Conservation (phyloP, 371 early-diverging fungal species). For the Apophysomyces variabilis region DNA sequence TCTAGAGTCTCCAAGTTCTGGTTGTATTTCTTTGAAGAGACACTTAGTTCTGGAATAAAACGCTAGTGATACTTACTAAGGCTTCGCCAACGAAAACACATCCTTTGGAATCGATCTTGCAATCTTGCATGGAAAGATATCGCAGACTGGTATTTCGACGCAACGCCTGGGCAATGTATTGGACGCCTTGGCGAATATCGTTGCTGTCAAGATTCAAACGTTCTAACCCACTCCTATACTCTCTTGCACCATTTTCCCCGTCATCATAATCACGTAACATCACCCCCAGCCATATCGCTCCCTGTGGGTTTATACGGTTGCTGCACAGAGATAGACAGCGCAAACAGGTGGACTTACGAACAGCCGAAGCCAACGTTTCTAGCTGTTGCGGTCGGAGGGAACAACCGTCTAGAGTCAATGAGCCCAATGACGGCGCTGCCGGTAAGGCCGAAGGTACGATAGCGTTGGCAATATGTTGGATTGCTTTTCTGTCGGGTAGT, state of each 20-base stretch:
- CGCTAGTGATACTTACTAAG: slow-evolving; percentile 46
- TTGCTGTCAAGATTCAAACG: slow-evolving; percentile 55
- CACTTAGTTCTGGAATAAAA: slow-evolving; percentile 17
- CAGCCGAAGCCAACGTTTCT: slow-evolving; percentile 57
- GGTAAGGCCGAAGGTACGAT: slow-evolving; percentile 19
- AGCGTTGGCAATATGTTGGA: slow-evolving; percentile 60
- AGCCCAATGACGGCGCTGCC: slow-evolving; percentile 46
- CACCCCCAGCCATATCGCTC: slow-evolving; percentile 66
- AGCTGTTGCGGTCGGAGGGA: slow-evolving; percentile 52
- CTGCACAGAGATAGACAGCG: slow-evolving; percentile 50
- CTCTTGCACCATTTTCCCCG: neutral
- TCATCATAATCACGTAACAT: slow-evolving; percentile 69
- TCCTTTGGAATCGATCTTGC: slow-evolving; percentile 61
- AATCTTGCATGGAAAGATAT: slow-evolving; percentile 54
- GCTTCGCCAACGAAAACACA: slow-evolving; percentile 63
- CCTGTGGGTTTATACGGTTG: slow-evolving; percentile 55
- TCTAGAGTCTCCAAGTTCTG: slow-evolving; percentile 43
- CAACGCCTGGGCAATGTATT: slow-evolving; percentile 66
- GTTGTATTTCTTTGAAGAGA: slow-evolving; percentile 48
- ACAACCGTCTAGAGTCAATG: slow-evolving; percentile 64
- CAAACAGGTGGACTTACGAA: slow-evolving; percentile 54
- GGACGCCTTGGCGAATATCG: slow-evolving; percentile 64
- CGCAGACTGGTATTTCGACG: slow-evolving; percentile 59
- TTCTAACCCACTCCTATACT: slow-evolving; percentile 42
- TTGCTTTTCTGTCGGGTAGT: slow-evolving; percentile 56